Conservation (phyloP, 106 monocot genomes). For the Apostasia shenzhenica region DNA sequence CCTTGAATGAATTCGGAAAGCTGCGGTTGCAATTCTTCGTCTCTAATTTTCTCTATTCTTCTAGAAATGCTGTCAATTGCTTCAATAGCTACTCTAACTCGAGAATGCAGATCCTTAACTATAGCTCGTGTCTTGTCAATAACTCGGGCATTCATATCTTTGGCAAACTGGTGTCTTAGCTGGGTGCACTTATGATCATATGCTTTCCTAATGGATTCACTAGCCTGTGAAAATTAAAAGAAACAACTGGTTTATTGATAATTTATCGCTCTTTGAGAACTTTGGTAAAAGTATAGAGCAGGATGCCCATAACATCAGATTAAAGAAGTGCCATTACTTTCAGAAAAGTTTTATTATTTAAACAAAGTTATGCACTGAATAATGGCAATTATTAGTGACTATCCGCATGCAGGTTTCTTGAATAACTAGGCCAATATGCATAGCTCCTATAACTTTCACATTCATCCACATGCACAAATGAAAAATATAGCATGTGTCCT, state of each 20-base stretch:
- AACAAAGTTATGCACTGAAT: too few species aligned
- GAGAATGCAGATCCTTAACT: conserved; percentile 83
- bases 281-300: too few species aligned
- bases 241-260: neutral
- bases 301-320: too few species aligned
- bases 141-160: conserved; percentile 44
- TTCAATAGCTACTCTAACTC: conserved; percentile 67
- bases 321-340: too few species aligned
- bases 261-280: neutral
- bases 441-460: too few species aligned
- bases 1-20: conserved; percentile 80
- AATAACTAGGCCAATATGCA: too few species aligned
- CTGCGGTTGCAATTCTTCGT: conserved; percentile 86
- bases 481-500: too few species aligned
- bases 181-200: conserved; percentile 73
- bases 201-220: conserved; percentile 59
- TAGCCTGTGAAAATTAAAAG: conserved; percentile 37
- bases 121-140: conserved; percentile 81
- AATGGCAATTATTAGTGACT: too few species aligned
- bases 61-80: conserved; percentile 78
- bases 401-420: too few species aligned
- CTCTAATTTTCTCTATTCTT: conserved; percentile 80
- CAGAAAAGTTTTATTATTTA: too few species aligned
- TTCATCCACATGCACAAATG: too few species aligned
- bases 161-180: conserved; percentile 70